Evolutionary conservation across 2,329 filamentous ascomycete species (phyloP), one percentile per base, ranked within the genome.

Genomic region (Plectosphaerella plurivora): DNA sequence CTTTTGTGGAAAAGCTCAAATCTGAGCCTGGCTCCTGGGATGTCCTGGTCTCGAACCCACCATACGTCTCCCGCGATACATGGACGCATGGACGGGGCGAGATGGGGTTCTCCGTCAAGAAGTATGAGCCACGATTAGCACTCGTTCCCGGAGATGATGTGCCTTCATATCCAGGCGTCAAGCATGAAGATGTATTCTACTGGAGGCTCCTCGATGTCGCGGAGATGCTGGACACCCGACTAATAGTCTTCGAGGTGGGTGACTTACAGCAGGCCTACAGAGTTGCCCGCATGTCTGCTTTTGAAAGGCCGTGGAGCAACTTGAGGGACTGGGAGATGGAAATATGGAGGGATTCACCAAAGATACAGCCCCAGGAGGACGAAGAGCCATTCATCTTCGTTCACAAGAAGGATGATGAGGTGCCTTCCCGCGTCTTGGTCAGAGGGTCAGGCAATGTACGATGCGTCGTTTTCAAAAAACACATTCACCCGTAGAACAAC

Each of bases 1-100:
- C 14, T 82, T 83, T 55, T 62, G 65, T 7, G 68, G 76, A 15
- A 62, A 59, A 35, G 70, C 69, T 33, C 11, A 55, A 66, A 75
- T 50, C 44, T 55, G 3, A 33, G 47, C n/a, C 22, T 12, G 5
- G 12, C 16, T 58, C 37, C 3, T 78, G 66, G 62, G 85, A 95
- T 56, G 71, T 97, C 4, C 69, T 99, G 2, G 81, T 94, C 36
- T 88, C 88, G 2, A 99, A 99, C 63, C 94, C 94, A 15, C 94
- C 94, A 1, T 97, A 97, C 66, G 86, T 97, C 49, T 95, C 91
- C 2, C 72, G 75, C 0, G 59, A 65, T 39, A 61, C 68, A 10
- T 76, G 72, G 72, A 54, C 65, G 36, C 57, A 67, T 4, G 72
- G 70, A 16, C 60, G 60, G 11, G 68, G 68, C 15, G 68, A 74